Conservation (phyloP, 768 basidiomycete genomes). For the Lentinus brumalis region DNA sequence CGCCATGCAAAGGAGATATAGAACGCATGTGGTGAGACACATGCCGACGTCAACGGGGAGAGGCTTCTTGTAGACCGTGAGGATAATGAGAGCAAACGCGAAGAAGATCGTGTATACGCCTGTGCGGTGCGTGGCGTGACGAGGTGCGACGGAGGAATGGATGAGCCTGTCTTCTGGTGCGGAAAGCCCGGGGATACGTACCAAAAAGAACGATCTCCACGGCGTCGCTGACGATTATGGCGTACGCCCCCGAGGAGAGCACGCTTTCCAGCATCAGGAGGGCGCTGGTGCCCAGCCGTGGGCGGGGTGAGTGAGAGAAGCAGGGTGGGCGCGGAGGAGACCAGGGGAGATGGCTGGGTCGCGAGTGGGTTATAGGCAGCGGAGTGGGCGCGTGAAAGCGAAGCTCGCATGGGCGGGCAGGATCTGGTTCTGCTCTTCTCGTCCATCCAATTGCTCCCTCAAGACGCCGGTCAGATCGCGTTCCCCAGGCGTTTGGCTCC, state of each 20-base stretch:
- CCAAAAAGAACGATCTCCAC: constrained; percentile 18
- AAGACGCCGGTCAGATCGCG: too few species aligned
- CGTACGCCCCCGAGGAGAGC: constrained; percentile 12
- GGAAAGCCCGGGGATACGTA: background rate
- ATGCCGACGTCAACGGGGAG: constrained; percentile 9
- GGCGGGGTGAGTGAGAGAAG: background rate
- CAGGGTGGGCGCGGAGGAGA: background rate
- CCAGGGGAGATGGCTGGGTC: background rate
- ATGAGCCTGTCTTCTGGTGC: background rate
- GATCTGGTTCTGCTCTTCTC: too few species aligned
- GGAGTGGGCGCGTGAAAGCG: too few species aligned
- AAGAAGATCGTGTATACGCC: constrained; percentile 15
- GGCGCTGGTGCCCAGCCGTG: background rate
- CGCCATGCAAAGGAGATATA: constrained; percentile 8
- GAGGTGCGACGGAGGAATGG: background rate
- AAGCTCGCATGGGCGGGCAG: too few species aligned
- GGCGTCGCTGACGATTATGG: constrained; percentile 14
- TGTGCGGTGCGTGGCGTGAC: background rate
- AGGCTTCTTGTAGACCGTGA: constrained; percentile 8
- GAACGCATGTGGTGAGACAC: background rate
- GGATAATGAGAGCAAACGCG: constrained; percentile 15
- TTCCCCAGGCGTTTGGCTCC: too few species aligned
- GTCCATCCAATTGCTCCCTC: too few species aligned
- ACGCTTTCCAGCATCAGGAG: constrained; percentile 9
- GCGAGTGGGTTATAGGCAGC: too few species aligned